phyloP scores from a whole-genome alignment of 2,329 filamentous ascomycete species.

The Alternaria sp. region DNA sequence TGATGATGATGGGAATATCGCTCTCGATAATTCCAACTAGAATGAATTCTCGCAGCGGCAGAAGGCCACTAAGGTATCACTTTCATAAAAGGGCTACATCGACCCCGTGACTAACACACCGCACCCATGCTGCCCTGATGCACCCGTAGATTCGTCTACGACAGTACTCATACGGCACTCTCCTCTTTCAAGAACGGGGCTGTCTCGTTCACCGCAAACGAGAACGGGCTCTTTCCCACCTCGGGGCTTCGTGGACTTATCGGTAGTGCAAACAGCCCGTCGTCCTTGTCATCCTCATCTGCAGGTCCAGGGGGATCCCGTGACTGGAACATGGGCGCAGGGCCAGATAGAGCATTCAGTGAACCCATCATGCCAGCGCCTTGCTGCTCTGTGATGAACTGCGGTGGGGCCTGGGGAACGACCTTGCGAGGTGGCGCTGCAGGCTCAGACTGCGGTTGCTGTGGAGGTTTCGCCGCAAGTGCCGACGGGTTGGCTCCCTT shows the following conservation, averaged over 20 bases:
- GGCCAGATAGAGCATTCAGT: conserved; percentile 52
- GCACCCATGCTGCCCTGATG: background rate
- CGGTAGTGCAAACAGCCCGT: conserved; percentile 85
- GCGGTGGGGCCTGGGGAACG: conserved; percentile 43
- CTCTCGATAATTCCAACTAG: background rate
- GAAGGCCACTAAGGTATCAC: conserved; percentile 22
- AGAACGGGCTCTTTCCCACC: conserved; percentile 83
- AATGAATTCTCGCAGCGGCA: background rate
- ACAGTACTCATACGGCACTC: conserved; percentile 29
- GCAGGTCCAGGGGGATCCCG: conserved; percentile 40
- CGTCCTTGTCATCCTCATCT: conserved; percentile 65
- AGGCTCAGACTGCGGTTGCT: conserved; percentile 35
- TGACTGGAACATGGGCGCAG: conserved; percentile 37
- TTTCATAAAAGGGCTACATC: conserved; percentile 8
- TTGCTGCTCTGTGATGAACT: conserved; percentile 50
- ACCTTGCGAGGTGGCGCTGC: conserved; percentile 40
- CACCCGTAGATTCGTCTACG: background rate
- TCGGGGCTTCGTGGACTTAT: conserved; percentile 87
- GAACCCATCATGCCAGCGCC: conserved; percentile 50
- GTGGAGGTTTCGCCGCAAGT: conserved; percentile 52
- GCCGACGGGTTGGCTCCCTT: conserved; percentile 54
- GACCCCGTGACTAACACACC: background rate
- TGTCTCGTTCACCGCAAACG: conserved; percentile 53
- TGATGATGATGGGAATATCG: background rate
- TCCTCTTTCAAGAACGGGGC: conserved; percentile 41